Evolutionary conservation across 2,329 filamentous ascomycete species (phyloP), one percentile per base, ranked within the genome.

Genomic region (Hymenoscyphus albidus): DNA sequence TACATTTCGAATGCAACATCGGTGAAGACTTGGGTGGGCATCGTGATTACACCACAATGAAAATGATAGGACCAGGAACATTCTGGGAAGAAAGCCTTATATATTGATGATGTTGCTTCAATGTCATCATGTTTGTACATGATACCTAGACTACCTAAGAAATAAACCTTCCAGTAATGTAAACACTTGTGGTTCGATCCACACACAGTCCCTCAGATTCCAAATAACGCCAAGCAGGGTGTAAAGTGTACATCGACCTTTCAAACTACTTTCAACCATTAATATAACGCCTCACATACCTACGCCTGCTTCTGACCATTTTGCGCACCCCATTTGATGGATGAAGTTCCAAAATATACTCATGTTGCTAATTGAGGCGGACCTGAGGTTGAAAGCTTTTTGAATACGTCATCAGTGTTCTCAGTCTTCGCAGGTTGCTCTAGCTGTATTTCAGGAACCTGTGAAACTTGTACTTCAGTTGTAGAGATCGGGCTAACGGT

Each of bases 231-330:
- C 48, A 54, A 54, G 48, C 48, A 54, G 48, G 35, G 22, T 54
- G 48, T 54, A 54, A 54, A 27, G 6, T 7, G 48, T 54, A 54
- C 18, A 27, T 27, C 48, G 12, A 27, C n/a, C 48, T 54, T 54
- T 22, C 48, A 54, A 54, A 54, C 22, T 18, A 35, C 6, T 35
- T 35, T 27, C 5, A 35, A 35, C 48, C 22, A 54, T 13, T 22
- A 54, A 54, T 54, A 54, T 54, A 54, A 54, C 48, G 18, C 48
- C 48, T 54, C 22, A 35, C 48, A 27, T 54, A 22, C 48, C 48
- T 18, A 31, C 48, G 48, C 48, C 48, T 35, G 27, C 9, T 35
- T 10, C 5, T 35, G 9, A 10, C 18, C 18, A 14, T 27, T 27
- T 54, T 27, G 5, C 18, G 18, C 48, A 54, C 18, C 18, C 9